Evolutionary conservation across 306 rosid genomes (phyloP), one percentile per base, ranked within the genome.

Genomic region (Begonia fuchsioides): DNA sequence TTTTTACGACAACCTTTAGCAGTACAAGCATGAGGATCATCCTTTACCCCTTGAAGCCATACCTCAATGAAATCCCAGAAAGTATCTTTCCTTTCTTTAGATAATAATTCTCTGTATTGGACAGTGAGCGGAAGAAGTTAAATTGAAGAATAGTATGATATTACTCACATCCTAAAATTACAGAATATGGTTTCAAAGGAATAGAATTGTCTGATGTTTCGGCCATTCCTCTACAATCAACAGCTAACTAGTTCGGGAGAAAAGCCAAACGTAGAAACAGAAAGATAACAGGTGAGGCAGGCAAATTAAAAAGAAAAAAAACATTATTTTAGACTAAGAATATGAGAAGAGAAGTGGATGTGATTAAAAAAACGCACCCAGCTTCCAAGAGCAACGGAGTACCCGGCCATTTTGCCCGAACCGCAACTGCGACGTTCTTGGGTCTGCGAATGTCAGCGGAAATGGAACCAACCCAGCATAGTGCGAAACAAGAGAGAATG

Each of bases 341-440:
- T n/a, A n/a, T n/a, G 45, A 41, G 45, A 10, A 10, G 13, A 6
- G 12, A 41, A 41, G 11, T 10, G 45, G 12, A n/a, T 10, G 12
- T n/a, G n/a, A n/a, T n/a, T n/a, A n/a, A n/a, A n/a, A n/a, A 57
- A 49, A 43, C 63, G 38, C 65, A 85, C 97, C 94, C 82, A 58
- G 98, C 98, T 79, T 90, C 98, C 13, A 90, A 54, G 18, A 90
- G 94, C 51, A 90, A 53, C 50, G 98, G 83, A 46, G 95, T 79
- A 14, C 87, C 95, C 3, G 82, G 49, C 98, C 98, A 90, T 54
- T 81, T 85, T 40, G 94, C 79, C 58, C 69, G 81, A 63, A 90
- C 81, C 17, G 94, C 59, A 13, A 76, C 69, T 52, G 85, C 83
- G 15, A 90, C 94, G 57, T 90, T 90, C 63, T 90, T 90, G 38